A percentile compares a stretch with the other conserved stretches of the same genome.
phyloP scores from a whole-genome alignment of 768 basidiomycete genomes.

The Kwoniella europaea region DNA sequence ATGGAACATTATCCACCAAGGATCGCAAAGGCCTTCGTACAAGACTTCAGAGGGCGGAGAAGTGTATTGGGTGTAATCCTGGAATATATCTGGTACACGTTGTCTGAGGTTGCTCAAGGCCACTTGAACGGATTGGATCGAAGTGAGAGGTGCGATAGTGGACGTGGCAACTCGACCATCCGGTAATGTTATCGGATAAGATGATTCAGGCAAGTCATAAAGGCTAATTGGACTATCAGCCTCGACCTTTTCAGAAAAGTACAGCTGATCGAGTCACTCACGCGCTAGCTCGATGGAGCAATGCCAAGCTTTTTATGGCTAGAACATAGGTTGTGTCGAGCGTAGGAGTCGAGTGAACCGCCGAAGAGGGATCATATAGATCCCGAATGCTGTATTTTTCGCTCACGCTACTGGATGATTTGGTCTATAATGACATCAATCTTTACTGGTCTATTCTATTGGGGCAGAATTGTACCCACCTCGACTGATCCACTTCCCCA shows the following conservation, averaged over 20 bases:
- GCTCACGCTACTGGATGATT: background rate
- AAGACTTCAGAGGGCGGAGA: background rate
- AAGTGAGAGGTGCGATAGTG: slow-evolving; percentile 29
- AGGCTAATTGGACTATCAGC: slow-evolving; percentile 35
- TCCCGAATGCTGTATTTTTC: slow-evolving; percentile 32
- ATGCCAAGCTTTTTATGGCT: slow-evolving; percentile 41
- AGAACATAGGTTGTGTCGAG: slow-evolving; percentile 43
- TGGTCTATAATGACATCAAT: slow-evolving; percentile 3
- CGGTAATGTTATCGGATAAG: slow-evolving; percentile 16
- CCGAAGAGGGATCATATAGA: slow-evolving; percentile 28
- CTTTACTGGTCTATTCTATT: background rate
- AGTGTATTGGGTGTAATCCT: slow-evolving; percentile 2
- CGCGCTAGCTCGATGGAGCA: slow-evolving; percentile 45
- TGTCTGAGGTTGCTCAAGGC: slow-evolving; percentile 31
- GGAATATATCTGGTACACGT: slow-evolving; percentile 28
- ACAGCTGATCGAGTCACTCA: slow-evolving; percentile 20
- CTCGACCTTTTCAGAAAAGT: background rate
- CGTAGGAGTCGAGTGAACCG: slow-evolving; percentile 23
- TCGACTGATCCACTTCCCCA: slow-evolving; percentile 39
- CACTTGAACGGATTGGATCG: slow-evolving; percentile 29
- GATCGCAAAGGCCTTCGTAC: slow-evolving; percentile 40
- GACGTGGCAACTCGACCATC: slow-evolving; percentile 26
- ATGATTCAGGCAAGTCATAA: slow-evolving; percentile 44
- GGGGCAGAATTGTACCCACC: slow-evolving; percentile 6
- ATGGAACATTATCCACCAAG: slow-evolving; percentile 52